Conservation (phyloP, 495 filamentous ascomycete genomes). For the Lindgomyces ingoldianus region DNA sequence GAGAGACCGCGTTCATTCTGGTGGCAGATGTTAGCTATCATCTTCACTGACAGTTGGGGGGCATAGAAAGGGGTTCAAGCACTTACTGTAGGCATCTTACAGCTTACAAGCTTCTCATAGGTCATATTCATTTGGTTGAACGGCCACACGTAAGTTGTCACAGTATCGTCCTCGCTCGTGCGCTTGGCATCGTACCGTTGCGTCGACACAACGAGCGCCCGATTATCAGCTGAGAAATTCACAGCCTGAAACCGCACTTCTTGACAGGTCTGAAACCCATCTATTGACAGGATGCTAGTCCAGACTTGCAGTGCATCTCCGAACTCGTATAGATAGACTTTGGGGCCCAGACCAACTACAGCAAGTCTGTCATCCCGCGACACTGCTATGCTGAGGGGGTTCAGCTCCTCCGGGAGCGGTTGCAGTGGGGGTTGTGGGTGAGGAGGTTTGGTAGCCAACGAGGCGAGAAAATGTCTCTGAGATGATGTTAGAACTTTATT, state of each 20-base stretch:
- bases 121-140: not conserved
- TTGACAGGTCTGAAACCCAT: not conserved
- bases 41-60: no score
- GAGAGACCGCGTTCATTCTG: conserved; percentile 3
- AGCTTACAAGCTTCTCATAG: not conserved
- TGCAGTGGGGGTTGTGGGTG: not conserved
- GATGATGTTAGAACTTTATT: no score
- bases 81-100: conserved; percentile 9
- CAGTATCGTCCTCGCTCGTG: conserved; percentile 4
- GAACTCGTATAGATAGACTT: not conserved
- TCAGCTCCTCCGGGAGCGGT: not conserved
- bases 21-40: not conserved
- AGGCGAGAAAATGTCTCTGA: not conserved
- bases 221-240: not conserved
- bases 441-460: not conserved
- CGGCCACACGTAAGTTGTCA: not conserved
- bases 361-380: not conserved
- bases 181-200: not conserved
- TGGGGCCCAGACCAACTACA: not conserved
- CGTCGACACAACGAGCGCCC: not conserved
- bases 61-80: no score
- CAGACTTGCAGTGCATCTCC: not conserved
- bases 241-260: not conserved
- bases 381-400: not conserved
- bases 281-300: not conserved